phyloP scores from a whole-genome alignment of 2,329 filamentous ascomycete genomes.

The Ceratocystis harringtonii region DNA sequence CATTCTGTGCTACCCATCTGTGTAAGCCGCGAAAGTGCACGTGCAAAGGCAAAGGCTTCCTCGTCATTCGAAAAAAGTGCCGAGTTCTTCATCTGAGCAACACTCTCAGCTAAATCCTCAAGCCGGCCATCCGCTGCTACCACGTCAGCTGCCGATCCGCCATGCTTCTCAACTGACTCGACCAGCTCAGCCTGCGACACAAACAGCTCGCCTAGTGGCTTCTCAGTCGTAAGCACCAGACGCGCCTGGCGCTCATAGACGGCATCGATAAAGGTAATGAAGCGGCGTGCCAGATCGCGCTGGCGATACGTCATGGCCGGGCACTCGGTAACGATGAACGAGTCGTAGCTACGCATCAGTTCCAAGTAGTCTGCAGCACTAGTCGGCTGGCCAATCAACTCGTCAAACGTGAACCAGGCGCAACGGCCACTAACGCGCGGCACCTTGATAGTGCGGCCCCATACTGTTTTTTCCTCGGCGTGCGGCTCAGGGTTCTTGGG shows the following conservation, averaged over 20 bases:
- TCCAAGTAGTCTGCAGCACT: constrained; percentile 93
- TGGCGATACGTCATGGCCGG: constrained; percentile 80
- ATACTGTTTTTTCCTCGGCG: constrained; percentile 65
- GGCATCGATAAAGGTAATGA: constrained; percentile 96
- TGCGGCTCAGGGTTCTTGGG: constrained; percentile 61
- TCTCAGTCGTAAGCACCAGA: constrained; percentile 78
- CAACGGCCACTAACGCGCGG: constrained; percentile 76
- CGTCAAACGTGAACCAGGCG: constrained; percentile 82
- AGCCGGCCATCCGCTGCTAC: constrained; percentile 42
- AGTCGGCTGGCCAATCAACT: constrained; percentile 76
- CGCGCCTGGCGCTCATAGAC: constrained; percentile 91
- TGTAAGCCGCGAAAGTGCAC: constrained; percentile 66
- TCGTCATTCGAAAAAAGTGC: constrained; percentile 88
- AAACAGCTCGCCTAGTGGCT: constrained; percentile 75
- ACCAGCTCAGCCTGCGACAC: constrained; percentile 56
- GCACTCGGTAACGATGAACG: constrained; percentile 82
- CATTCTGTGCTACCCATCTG: constrained; percentile 94
- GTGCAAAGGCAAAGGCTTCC: constrained; percentile 88
- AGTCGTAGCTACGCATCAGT: constrained; percentile 74
- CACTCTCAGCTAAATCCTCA: constrained; percentile 76
- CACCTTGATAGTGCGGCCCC: constrained; percentile 81
- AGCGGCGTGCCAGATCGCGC: constrained; percentile 75
- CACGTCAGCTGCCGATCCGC: constrained; percentile 23
- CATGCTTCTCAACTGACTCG: constrained; percentile 39
- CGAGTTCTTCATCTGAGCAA: constrained; percentile 68